phyloP scores from a whole-genome alignment of 148 eudicot genomes.

The Vaccinium myrtillus region DNA sequence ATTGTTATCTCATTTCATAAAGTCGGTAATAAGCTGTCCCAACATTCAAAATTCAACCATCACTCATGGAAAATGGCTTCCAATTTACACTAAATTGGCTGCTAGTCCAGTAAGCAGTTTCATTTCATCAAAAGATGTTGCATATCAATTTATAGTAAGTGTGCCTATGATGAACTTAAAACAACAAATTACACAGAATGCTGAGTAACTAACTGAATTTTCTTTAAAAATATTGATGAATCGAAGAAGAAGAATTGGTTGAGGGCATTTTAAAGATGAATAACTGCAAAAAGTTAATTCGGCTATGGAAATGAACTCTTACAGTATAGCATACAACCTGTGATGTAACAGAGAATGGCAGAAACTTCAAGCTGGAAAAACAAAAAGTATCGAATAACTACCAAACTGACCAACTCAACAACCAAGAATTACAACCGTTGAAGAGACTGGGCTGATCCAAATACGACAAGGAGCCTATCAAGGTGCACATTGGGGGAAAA shows the following conservation, averaged over 20 bases:
- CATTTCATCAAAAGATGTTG: not conserved
- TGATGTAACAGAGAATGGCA: not conserved
- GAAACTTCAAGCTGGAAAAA: not conserved
- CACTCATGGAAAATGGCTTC: not conserved
- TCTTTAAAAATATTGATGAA: not conserved
- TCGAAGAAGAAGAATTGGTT: not conserved
- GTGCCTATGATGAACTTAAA: not conserved
- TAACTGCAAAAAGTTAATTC: not conserved
- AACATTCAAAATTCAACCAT: not conserved
- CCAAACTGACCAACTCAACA: not conserved
- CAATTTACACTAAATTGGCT: not conserved
- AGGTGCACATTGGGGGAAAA: not conserved
- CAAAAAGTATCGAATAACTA: not conserved
- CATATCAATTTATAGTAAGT: not conserved
- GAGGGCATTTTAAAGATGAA: not conserved
- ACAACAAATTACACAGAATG: not conserved
- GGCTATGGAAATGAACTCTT: slow-evolving; percentile 5
- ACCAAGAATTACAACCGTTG: not conserved
- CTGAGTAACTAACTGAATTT: not conserved
- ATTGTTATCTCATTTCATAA: not conserved
- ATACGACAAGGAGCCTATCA: not conserved
- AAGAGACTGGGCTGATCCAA: slow-evolving; percentile 6
- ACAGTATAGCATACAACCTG: not conserved
- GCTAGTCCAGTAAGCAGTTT: not conserved
- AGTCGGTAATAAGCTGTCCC: not conserved